phyloP scores from a whole-genome alignment of 2,329 filamentous ascomycete species.

The Fusarium sp. region DNA sequence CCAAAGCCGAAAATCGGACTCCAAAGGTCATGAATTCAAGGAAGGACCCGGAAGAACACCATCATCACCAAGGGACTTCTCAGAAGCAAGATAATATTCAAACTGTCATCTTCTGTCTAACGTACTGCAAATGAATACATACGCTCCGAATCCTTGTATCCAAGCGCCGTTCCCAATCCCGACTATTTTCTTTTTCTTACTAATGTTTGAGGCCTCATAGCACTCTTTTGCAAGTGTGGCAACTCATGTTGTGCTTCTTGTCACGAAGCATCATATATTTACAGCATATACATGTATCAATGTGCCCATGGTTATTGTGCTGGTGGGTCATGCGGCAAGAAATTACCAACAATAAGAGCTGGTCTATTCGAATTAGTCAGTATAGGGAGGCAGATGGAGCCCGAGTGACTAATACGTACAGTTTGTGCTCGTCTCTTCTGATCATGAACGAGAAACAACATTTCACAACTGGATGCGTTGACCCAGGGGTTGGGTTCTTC shows the following conservation, averaged over 20 bases:
- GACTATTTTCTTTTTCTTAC: conserved; percentile 18
- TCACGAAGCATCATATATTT: background rate
- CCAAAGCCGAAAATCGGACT: background rate
- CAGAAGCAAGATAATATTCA: background rate
- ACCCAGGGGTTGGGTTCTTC: conserved; percentile 79
- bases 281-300: background rate
- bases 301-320: conserved; percentile 30
- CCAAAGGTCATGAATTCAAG: background rate
- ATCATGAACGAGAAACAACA: conserved; percentile 99
- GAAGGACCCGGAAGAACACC: background rate
- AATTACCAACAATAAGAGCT: conserved; percentile 95
- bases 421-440: conserved; percentile 91
- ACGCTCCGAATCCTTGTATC: conserved; percentile 27
- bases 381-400: background rate
- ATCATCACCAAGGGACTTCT: background rate
- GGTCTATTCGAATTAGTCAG: conserved; percentile 69
- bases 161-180: conserved; percentile 28
- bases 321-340: conserved; percentile 82
- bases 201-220: conserved; percentile 3
- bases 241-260: background rate
- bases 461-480: conserved; percentile 78
- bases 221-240: background rate
- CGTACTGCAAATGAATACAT: conserved; percentile 29
- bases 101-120: conserved; percentile 30
- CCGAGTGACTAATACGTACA: conserved; percentile 70